Evolutionary conservation across 257 asterid species (phyloP), one percentile per base, ranked within the genome.

Genomic region (Capsicum pubescens): DNA sequence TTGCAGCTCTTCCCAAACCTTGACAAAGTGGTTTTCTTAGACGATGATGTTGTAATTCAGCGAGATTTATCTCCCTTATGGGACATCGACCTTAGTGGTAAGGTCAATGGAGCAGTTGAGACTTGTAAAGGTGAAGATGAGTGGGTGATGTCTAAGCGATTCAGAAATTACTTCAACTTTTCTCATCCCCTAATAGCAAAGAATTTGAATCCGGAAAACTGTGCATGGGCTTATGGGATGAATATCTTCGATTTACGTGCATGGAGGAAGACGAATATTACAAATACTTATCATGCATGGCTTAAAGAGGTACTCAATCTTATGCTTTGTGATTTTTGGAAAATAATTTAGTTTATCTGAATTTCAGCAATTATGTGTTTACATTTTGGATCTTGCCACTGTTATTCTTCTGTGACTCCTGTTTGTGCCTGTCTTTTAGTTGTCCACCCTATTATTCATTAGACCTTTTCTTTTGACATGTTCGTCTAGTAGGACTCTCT

Each of bases 181-280:
- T 94, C 99, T 58, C 97, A 94, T 91, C 98, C 98, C 1, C 92
- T 89, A 54, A 90, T 96, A 82, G 91, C 93, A 36, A 93, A 95
- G 85, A 89, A 92, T 86, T 90, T 96, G 93, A 89, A 96, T 87
- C 97, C 98, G 32, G 97, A 92, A 26, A 98, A 96, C 79, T 96
- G 99, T 87, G 98, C 99, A 21, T 96, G 99, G 99, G 99, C 98
- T 66, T 96, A 95, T 87, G 99, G 99, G 76, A 96, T 96, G 99
- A 96, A 96, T 86, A 93, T 96, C 56, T 96, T 96, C 84, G 98
- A 96, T 89, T 82, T 96, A 87, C 91, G 86, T 55, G 91, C 89
- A 35, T 96, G 99, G 99, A 91, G 99, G 86, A 87, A 86, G 86
- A 96, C 94, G 64, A 88, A 85, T 84, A 91, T 96, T 77, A 93